A percentile compares a stretch with the other conserved stretches of the same genome.
These are phyloP conservation scores for Salvia rosmarinus DNA, from an alignment of 257 asterid species.

Conservation along the genomic window DNA sequence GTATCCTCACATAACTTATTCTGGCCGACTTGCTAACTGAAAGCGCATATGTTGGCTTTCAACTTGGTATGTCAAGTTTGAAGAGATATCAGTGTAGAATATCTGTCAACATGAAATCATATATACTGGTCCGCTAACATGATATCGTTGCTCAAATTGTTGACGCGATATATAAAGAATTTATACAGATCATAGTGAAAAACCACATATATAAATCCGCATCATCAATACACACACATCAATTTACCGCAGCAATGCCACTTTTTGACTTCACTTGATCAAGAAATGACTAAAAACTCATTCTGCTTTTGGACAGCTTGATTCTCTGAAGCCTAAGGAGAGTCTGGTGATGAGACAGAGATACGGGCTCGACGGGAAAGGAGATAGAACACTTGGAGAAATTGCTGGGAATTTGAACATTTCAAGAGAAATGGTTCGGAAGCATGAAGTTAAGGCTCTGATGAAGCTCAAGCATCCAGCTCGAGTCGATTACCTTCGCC, in stretches of 20 bases:
- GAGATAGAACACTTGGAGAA: slow-evolving; percentile 89
- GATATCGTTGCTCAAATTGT: neutral
- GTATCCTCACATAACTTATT: neutral
- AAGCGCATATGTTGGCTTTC: neutral
- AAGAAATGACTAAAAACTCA: slow-evolving; percentile 22
- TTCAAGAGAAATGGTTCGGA: slow-evolving; percentile 87
- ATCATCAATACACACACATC: neutral
- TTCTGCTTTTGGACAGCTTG: slow-evolving; percentile 56
- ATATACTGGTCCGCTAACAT: neutral
- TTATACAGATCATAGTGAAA: neutral
- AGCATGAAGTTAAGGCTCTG: slow-evolving; percentile 90
- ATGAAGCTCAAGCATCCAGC: slow-evolving; percentile 98
- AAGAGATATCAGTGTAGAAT: neutral
- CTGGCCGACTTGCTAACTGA: slow-evolving; percentile 27
- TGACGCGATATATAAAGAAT: neutral
- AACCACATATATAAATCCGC: neutral
- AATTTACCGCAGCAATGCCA: neutral
- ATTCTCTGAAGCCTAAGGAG: slow-evolving; percentile 96
- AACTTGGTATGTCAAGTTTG: neutral
- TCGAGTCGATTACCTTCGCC: slow-evolving; percentile 85
- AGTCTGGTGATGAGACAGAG: slow-evolving; percentile 88
- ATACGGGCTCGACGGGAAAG: slow-evolving; percentile 88
- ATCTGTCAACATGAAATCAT: neutral
- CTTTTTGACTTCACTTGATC: neutral
- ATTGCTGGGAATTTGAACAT: slow-evolving; percentile 89